A percentile compares a stretch with the other conserved stretches of the same genome.
Evolutionary conservation across 768 basidiomycete species (phyloP).

Genomic region (Amanita molliuscula): DNA sequence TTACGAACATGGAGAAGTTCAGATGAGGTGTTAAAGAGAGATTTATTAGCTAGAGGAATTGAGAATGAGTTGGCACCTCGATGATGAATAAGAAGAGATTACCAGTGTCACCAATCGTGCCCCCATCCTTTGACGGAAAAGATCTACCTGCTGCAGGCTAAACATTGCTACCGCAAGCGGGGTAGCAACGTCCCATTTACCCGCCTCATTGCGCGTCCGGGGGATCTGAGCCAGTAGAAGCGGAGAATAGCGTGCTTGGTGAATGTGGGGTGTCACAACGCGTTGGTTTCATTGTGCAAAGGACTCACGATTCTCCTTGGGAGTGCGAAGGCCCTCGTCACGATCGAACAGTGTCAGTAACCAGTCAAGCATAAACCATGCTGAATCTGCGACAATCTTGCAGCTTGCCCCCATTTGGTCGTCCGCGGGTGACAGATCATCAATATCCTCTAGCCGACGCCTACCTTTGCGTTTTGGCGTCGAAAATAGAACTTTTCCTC

Average conservation of each 20-base stretch:
- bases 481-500: slow-evolving; percentile 16
- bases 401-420: slow-evolving; percentile 11
- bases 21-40: slow-evolving; percentile 23
- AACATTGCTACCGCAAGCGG: slow-evolving; percentile 38
- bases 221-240: slow-evolving; percentile 21
- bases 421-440: slow-evolving; percentile 11
- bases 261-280: not conserved
- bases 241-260: slow-evolving; percentile 28
- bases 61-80: not conserved
- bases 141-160: slow-evolving; percentile 22
- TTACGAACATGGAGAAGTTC: slow-evolving; percentile 26
- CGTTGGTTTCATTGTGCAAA: slow-evolving; percentile 20
- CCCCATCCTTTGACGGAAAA: slow-evolving; percentile 21
- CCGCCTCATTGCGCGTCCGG: slow-evolving; percentile 32
- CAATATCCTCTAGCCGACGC: slow-evolving; percentile 16
- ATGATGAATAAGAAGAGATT: slow-evolving; percentile 13
- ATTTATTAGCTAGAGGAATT: slow-evolving; percentile 25
- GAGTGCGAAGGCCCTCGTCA: slow-evolving; percentile 35
- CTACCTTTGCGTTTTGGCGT: slow-evolving; percentile 26
- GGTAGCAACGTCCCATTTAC: slow-evolving; percentile 45
- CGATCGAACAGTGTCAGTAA: slow-evolving; percentile 56
- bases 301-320: slow-evolving; percentile 20
- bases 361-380: slow-evolving; percentile 71
- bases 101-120: slow-evolving; percentile 21
- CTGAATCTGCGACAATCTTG: slow-evolving; percentile 42